Evolutionary conservation across 768 basidiomycete species (phyloP).

Genomic region (Tulasnella sp.): DNA sequence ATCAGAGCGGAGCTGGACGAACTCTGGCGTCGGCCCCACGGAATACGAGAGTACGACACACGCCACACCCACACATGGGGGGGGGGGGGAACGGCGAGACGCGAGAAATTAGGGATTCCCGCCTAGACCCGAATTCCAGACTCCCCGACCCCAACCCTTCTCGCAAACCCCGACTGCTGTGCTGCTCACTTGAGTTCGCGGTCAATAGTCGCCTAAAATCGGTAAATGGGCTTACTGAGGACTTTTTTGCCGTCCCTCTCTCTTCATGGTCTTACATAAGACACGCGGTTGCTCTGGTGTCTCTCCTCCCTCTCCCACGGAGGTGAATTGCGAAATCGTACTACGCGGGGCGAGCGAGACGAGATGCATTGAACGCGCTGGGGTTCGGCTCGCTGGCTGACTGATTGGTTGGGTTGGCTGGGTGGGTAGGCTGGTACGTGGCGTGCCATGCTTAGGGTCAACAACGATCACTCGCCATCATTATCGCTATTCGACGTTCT

Average conservation of each 20-base stretch:
- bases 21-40: neutral
- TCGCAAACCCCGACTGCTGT: neutral
- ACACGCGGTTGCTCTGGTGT: neutral
- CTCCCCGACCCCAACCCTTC: neutral
- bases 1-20: neutral
- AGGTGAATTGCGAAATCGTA: neutral
- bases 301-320: neutral
- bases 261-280: slow-evolving; percentile 1
- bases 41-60: neutral
- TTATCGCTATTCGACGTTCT: neutral
- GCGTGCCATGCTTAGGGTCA: neutral
- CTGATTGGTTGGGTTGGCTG: neutral
- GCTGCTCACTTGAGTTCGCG: slow-evolving; percentile 1
- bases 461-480: neutral
- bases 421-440: too few species aligned
- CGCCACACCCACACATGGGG: neutral
- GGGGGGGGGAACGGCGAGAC: too few species aligned
- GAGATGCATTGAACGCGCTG: neutral
- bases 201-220: neutral
- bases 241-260: too few species aligned
- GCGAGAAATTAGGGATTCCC: neutral
- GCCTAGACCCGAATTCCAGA: neutral
- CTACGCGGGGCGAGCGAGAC: neutral
- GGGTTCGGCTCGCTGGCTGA: neutral
- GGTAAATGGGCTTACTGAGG: neutral